Evolutionary conservation across 768 basidiomycete genomes (phyloP).

Genomic region (Tylopilus vinaceipallidus): DNA sequence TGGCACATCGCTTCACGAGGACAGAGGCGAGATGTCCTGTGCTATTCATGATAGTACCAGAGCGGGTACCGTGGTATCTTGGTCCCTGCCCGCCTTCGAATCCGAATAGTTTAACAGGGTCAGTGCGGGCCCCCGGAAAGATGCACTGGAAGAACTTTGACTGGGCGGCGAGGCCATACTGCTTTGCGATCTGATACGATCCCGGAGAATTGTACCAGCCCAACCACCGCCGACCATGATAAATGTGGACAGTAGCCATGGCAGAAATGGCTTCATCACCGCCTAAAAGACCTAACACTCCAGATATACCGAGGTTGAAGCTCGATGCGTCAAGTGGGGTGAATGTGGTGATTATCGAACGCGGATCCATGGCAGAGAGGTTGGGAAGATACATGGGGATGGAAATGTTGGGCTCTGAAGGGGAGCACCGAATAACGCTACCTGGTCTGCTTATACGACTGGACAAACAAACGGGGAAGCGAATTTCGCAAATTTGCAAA

Average conservation of each 20-base stretch:
- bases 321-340: neutral
- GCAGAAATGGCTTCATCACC: slow-evolving; percentile 32
- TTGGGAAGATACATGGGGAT: neutral
- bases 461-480: neutral
- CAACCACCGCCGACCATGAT: slow-evolving; percentile 21
- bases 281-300: too few species aligned
- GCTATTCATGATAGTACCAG: slow-evolving; percentile 2
- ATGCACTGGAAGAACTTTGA: slow-evolving; percentile 9
- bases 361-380: neutral
- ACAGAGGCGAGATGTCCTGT: slow-evolving; percentile 5
- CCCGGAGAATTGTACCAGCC: slow-evolving; percentile 36
- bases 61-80: neutral
- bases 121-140: slow-evolving; percentile 10
- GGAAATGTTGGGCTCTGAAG: neutral
- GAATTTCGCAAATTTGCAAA: too few species aligned
- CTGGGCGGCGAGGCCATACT: slow-evolving; percentile 19
- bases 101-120: slow-evolving; percentile 4
- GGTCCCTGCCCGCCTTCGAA: slow-evolving; percentile 1
- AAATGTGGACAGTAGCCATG: slow-evolving; percentile 28
- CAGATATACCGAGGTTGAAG: slow-evolving; percentile 22
- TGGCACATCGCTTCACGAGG: slow-evolving; percentile 1
- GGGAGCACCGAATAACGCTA: too few species aligned
- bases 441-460: too few species aligned
- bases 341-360: neutral
- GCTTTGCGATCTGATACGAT: slow-evolving; percentile 26